These are phyloP conservation scores for Hypoxylon fuscum DNA, from an alignment of 495 filamentous ascomycete genomes.

Conservation along the genomic window DNA sequence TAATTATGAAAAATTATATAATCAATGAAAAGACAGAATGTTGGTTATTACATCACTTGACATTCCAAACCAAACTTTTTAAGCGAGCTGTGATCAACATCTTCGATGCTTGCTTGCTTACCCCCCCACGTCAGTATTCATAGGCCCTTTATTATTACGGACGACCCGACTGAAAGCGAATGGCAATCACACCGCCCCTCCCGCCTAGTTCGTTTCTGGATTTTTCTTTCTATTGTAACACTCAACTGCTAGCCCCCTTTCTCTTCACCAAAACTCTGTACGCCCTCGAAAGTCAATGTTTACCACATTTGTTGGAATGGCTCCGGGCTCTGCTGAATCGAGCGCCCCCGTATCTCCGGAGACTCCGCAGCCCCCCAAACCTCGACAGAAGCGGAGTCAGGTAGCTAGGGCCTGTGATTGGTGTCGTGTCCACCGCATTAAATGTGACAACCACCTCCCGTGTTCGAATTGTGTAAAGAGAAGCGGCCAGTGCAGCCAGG, in stretches of 20 bases:
- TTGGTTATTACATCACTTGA: too few species aligned
- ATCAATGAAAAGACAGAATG: too few species aligned
- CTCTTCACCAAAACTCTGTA: background rate
- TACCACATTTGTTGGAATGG: slow-evolving; percentile 26
- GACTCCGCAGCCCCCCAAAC: slow-evolving; percentile 23
- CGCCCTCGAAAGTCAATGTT: slow-evolving; percentile 18
- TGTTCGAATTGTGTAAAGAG: slow-evolving; percentile 56
- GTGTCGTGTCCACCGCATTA: slow-evolving; percentile 59
- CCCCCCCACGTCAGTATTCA: too few species aligned
- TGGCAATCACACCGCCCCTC: background rate
- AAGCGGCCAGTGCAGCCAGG: slow-evolving; percentile 52
- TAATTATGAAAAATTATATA: too few species aligned
- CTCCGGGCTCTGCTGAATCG: slow-evolving; percentile 18
- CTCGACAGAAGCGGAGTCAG: slow-evolving; percentile 33
- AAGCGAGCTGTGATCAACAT: too few species aligned
- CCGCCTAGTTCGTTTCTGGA: background rate
- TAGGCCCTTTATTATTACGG: too few species aligned
- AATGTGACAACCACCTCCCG: slow-evolving; percentile 56
- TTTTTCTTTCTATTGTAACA: background rate
- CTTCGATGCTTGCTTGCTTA: too few species aligned
- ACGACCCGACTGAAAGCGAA: too few species aligned
- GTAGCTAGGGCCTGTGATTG: slow-evolving; percentile 50
- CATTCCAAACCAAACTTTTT: too few species aligned
- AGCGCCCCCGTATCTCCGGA: slow-evolving; percentile 28
- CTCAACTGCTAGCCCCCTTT: background rate